Base-by-base conservation (phyloP, 2,329 filamentous ascomycete genomes). In the Lachnellula hyalina region DNA sequence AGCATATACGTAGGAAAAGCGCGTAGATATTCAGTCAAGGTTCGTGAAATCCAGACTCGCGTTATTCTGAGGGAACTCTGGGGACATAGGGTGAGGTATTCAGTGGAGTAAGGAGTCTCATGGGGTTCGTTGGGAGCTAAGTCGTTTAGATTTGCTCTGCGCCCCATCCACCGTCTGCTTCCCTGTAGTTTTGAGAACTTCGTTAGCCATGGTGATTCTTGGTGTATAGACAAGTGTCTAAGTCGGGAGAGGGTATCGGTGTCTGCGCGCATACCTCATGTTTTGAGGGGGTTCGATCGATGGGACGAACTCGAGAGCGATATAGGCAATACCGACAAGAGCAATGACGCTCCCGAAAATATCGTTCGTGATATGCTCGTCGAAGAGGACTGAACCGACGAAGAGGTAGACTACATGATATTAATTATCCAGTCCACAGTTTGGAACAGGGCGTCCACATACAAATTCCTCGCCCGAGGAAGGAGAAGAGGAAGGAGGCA, bases 401-500 rank as follows among this genome's bases (percentile, higher is more conserved):
- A 99, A 97, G 74, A 97, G 82, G 81, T 99, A 99, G 79, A 99
- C 92, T 96, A 57, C 1, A 21, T 28, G 5, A 35, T 58, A 48
- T 67, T 51, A 71, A 61, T 28, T 32, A 21, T 25, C 36, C 17
- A 46, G 15, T 35, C 42, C 47, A 54, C 14, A 35, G 35, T 44
- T 41, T 41, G 11, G 15, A 15, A 11, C n/a, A 44, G 12, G 6
- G 17, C 9, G 11, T 19, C 14, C 15, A 85, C 90, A 75, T 84
- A 96, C 92, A 97, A 71, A 90, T 80, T 74, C 94, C 94, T 70
- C 94, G 91, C 59, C 94, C 94, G 65, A 97, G 76, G 80, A 99
- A 97, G 55, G 90, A 96, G 79, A 97, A 97, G 74, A 97, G 86
- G 79, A 99, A 99, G 11, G 90, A 96, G 52, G 91, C 93, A 77